Percentiles rank a stretch among this genome's conserved stretches.
Conservation (phyloP, 148 eudicot species). For the Rhododendron simsii region DNA sequence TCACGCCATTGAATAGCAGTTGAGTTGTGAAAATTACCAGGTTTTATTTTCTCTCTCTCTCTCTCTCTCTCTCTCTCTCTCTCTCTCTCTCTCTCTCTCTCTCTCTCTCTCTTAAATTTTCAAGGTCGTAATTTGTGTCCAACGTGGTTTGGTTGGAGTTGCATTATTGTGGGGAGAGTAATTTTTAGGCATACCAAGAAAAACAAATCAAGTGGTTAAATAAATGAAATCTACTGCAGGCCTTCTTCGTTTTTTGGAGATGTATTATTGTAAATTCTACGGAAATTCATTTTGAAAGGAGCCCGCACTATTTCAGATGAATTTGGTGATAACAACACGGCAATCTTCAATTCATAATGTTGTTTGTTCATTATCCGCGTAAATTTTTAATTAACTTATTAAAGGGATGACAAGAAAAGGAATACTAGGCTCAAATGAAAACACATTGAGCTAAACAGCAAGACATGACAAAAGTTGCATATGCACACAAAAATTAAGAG, state of each 20-base stretch:
- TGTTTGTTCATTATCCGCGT: background rate
- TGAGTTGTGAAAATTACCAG: no score
- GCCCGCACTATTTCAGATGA: background rate
- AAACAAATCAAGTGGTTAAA: background rate
- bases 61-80: no score
- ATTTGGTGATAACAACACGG: background rate
- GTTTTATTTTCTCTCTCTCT: no score
- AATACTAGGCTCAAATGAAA: background rate
- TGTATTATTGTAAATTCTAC: background rate
- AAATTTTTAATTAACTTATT: background rate
- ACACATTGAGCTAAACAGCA: background rate
- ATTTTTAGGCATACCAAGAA: background rate
- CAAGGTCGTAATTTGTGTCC: no score
- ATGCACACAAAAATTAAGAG: background rate
- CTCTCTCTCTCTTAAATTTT: no score
- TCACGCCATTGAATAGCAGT: no score
- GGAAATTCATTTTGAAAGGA: background rate
- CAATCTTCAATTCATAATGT: background rate
- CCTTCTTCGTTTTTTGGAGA: background rate
- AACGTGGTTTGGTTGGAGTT: no score
- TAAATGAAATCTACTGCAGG: background rate
- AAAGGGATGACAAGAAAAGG: background rate
- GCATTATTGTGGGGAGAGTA: no score
- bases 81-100: no score
- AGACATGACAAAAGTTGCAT: background rate